Percentiles rank a stretch among this genome's conserved stretches.
These are phyloP conservation scores for Ammopiptanthus mongolicus DNA, from an alignment of 306 rosid species.

Conservation along the genomic window DNA sequence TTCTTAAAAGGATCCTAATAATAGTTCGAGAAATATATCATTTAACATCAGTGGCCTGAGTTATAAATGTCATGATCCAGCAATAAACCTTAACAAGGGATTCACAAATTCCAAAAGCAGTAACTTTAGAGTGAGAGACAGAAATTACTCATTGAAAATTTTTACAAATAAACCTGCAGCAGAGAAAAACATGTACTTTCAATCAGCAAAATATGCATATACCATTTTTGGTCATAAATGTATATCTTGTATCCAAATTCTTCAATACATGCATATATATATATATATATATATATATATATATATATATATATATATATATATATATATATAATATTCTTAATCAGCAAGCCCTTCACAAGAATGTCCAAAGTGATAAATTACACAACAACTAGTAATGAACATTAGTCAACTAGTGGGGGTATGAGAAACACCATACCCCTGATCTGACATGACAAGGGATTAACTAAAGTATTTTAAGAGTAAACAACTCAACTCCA, in stretches of 20 bases:
- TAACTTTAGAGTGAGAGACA: conserved; percentile 5
- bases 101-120: conserved; percentile 26
- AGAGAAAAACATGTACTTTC: conserved; percentile 8
- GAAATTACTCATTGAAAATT: not conserved
- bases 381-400: conserved; percentile 4
- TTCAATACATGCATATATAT: not conserved
- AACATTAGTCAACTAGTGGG: not conserved
- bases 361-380: conserved; percentile 14
- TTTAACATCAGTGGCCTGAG: conserved; percentile 15
- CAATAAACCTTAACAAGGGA: conserved; percentile 28
- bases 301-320: not conserved
- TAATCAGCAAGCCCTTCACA: not conserved
- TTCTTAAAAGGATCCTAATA: conserved; percentile 25
- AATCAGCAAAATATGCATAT: conserved; percentile 18
- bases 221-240: not conserved
- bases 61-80: conserved; percentile 21
- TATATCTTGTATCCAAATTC: not conserved
- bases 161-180: conserved; percentile 40
- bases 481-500: not conserved
- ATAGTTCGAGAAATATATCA: conserved; percentile 31
- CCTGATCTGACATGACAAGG: not conserved
- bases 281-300: not conserved
- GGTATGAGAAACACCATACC: not conserved
- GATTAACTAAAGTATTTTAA: conserved; percentile 7
- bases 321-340: not conserved